Evolutionary conservation across 2,329 filamentous ascomycete species (phyloP).

Genomic region (Monilinia vaccinii-corymbosi): DNA sequence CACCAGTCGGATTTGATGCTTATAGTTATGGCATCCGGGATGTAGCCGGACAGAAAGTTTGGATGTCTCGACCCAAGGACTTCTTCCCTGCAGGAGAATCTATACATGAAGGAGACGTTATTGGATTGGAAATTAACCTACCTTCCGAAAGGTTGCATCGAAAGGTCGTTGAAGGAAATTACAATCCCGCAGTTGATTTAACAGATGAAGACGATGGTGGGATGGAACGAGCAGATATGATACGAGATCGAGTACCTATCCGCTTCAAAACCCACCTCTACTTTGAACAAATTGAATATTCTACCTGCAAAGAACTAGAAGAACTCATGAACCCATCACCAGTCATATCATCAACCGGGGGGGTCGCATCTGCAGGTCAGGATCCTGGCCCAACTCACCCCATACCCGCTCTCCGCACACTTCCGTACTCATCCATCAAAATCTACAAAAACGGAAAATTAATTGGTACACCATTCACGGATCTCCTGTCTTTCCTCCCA

Average conservation of each 20-base stretch:
- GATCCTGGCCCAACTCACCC: conserved; percentile 64
- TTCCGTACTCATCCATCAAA: conserved; percentile 78
- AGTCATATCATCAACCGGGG: conserved; percentile 33
- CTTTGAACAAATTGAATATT: conserved; percentile 88
- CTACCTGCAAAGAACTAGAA: conserved; percentile 79
- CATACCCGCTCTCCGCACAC: conserved; percentile 66
- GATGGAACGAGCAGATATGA: conserved; percentile 64
- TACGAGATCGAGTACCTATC: conserved; percentile 91
- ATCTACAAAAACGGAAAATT: conserved; percentile 87
- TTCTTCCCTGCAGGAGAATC: conserved; percentile 74
- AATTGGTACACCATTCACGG: conserved; percentile 80
- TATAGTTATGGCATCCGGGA: conserved; percentile 94
- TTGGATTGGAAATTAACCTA: conserved; percentile 85
- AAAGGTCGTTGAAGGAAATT: conserved; percentile 78
- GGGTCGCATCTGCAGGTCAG: conserved; percentile 33
- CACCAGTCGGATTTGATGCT: conserved; percentile 76
- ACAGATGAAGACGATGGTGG: conserved; percentile 41
- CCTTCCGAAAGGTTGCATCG: conserved; percentile 78
- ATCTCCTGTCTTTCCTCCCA: conserved; percentile 83
- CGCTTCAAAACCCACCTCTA: conserved; percentile 89
- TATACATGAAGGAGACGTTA: conserved; percentile 82
- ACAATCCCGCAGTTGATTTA: conserved; percentile 75
- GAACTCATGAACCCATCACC: conserved; percentile 67
- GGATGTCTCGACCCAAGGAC: conserved; percentile 86
- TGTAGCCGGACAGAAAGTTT: conserved; percentile 80